Percentiles rank a stretch among this genome's conserved stretches.
phyloP scores from a whole-genome alignment of 345 rosid genomes.

The rapeseed (Brassica napus) region Da-Ae NC_063452.1:50954001-50954500 shows the following conservation, averaged over 20 bases:
- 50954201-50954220: conserved; percentile 42
- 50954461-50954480: conserved; percentile 56
- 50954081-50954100: conserved; percentile 73
- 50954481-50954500: conserved; percentile 45
- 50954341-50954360: conserved; percentile 71
- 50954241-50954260: conserved; percentile 52
- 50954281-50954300: conserved; percentile 63
- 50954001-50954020: conserved; percentile 47
- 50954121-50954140: conserved; percentile 66
- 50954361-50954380: conserved; percentile 51
- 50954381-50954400: conserved; percentile 48
- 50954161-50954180: conserved; percentile 39
- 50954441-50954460: conserved; percentile 53
- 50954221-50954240: conserved; percentile 32
- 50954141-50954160: conserved; percentile 43
- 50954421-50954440: conserved; percentile 53
- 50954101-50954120: conserved; percentile 92
- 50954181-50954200: conserved; percentile 39
- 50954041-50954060: conserved; percentile 64
- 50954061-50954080: conserved; percentile 56
- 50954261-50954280: conserved; percentile 55
- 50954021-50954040: conserved; percentile 69
- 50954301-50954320: conserved; percentile 55
- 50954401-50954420: conserved; percentile 51
- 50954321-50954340: conserved; percentile 71